Conservation (phyloP, 441 rosid genomes). For the Croton setiger region DNA sequence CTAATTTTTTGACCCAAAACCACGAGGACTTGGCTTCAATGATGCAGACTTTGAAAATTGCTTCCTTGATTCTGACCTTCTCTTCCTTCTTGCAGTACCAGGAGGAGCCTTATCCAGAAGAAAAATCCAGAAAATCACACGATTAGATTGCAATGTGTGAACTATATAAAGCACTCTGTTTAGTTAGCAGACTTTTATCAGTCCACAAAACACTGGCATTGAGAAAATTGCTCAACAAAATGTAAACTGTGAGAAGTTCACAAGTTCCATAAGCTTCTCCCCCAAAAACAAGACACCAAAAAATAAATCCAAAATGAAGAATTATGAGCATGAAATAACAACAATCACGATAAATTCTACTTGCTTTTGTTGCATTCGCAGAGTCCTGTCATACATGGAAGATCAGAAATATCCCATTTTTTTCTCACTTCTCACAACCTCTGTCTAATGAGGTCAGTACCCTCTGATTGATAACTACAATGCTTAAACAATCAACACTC, state of each 20-base stretch:
- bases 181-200: not conserved
- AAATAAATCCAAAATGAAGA: not conserved
- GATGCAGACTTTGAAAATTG: conserved; percentile 55
- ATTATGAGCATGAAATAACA: not conserved
- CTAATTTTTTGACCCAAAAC: conserved; percentile 64
- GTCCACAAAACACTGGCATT: not conserved
- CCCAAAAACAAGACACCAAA: not conserved
- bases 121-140: conserved; percentile 3
- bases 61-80: conserved; percentile 58
- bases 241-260: not conserved
- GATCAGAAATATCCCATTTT: not conserved
- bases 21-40: conserved; percentile 71
- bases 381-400: not conserved
- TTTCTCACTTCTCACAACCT: not conserved
- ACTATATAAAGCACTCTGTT: not conserved
- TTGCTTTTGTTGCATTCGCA: not conserved
- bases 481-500: not conserved
- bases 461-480: not conserved
- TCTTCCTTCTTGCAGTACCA: conserved; percentile 86
- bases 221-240: not conserved
- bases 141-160: conserved; percentile 2
- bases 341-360: not conserved
- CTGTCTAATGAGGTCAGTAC: not conserved
- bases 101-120: conserved; percentile 62
- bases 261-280: not conserved